A percentile compares a stretch with the other conserved stretches of the same genome.
Evolutionary conservation across 2,329 filamentous ascomycete species (phyloP).

Genomic region (Apiospora arundinis): DNA sequence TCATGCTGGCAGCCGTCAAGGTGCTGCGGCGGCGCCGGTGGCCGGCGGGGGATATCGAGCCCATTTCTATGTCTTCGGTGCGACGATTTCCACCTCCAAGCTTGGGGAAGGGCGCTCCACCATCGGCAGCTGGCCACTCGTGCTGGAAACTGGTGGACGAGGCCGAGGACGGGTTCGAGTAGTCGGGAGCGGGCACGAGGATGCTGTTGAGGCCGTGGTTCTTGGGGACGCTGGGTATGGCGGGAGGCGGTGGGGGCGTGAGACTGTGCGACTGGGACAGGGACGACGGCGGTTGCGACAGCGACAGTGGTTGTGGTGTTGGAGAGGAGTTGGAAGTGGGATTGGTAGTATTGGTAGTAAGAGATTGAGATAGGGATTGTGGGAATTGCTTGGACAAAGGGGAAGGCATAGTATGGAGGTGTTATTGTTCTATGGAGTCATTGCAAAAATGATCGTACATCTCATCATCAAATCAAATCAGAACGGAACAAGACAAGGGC

Average conservation of each 20-base stretch:
- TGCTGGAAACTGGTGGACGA: conserved; percentile 43
- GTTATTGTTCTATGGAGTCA: conserved; percentile 19
- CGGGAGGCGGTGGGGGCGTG: conserved; percentile 17
- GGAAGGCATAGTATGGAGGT: conserved; percentile 23
- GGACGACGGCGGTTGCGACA: neutral
- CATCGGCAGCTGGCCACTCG: conserved; percentile 38
- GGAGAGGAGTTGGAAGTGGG: neutral
- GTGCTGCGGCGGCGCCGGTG: conserved; percentile 64
- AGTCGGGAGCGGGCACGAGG: conserved; percentile 33
- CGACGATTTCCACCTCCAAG: conserved; percentile 34
- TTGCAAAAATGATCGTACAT: conserved; percentile 15
- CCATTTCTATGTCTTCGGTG: conserved; percentile 61
- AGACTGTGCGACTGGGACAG: conserved; percentile 17
- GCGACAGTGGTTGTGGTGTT: neutral
- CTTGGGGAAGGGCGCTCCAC: conserved; percentile 31
- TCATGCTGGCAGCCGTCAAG: conserved; percentile 48
- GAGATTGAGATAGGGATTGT: conserved; percentile 1
- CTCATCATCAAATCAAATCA: conserved; percentile 6
- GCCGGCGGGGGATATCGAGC: conserved; percentile 53
- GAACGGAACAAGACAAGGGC: neutral
- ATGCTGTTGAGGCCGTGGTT: conserved; percentile 32
- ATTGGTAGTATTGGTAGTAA: too few species aligned
- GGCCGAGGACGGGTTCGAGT: conserved; percentile 39
- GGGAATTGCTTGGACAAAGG: conserved; percentile 24
- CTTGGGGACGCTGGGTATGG: neutral